phyloP scores from a whole-genome alignment of 192 early-diverging fungal species.

The Linnemannia exigua region DNA sequence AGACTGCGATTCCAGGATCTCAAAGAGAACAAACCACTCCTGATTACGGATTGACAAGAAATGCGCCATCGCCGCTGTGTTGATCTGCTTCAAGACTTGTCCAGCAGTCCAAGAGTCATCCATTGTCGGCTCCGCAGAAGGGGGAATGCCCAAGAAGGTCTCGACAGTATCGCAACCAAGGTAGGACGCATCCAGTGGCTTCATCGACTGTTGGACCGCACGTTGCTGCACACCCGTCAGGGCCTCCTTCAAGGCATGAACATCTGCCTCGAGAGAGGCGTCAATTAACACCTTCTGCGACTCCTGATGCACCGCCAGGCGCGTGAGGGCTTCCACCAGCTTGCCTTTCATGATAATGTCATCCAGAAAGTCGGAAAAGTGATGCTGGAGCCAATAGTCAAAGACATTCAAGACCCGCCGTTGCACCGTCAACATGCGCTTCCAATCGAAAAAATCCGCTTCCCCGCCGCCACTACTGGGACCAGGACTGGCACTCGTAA shows the following conservation, averaged over 20 bases:
- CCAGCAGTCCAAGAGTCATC: constrained; percentile 39
- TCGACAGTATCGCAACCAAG: constrained; percentile 26
- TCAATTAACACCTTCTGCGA: constrained; percentile 16
- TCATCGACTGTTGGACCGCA: constrained; percentile 36
- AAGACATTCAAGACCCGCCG: constrained; percentile 65
- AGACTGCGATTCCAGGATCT: constrained; percentile 64
- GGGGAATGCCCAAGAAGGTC: constrained; percentile 17
- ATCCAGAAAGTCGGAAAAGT: constrained; percentile 76
- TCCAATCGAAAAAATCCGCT: constrained; percentile 46
- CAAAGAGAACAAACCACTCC: constrained; percentile 66
- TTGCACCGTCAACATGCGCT: constrained; percentile 54
- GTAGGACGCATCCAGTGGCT: constrained; percentile 21
- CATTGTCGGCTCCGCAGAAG: constrained; percentile 9
- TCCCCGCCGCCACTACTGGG: neutral
- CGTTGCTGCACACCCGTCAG: constrained; percentile 14
- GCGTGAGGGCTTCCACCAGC: constrained; percentile 16
- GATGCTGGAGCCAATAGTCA: constrained; percentile 72
- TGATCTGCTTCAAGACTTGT: constrained; percentile 48
- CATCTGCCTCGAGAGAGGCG: neutral
- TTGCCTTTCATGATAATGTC: constrained; percentile 65
- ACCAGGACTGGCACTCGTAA: constrained; percentile 21
- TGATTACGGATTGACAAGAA: constrained; percentile 55
- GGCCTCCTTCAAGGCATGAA: neutral
- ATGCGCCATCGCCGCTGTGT: constrained; percentile 47
- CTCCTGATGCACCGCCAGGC: constrained; percentile 12